phyloP scores from a whole-genome alignment of 371 early-diverging fungal species.

The Haplosporangium sp. region DNA sequence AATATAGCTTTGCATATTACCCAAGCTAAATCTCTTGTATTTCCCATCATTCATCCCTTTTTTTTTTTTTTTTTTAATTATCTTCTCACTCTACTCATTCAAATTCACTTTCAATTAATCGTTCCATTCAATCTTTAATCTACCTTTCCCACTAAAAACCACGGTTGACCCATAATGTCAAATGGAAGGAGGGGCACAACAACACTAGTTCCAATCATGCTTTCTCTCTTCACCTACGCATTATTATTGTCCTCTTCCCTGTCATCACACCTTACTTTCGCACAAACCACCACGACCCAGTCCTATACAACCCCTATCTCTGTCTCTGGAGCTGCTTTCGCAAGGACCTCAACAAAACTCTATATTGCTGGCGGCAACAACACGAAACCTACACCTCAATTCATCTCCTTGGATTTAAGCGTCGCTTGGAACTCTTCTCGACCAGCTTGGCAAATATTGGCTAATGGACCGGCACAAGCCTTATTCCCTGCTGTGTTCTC shows the following conservation, averaged over 20 bases:
- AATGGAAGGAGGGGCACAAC: background rate
- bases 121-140: background rate
- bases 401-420: slow-evolving; percentile 30
- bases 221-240: background rate
- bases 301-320: slow-evolving; percentile 1
- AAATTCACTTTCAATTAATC: too few species aligned
- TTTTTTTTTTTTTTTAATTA: too few species aligned
- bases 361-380: slow-evolving; percentile 25
- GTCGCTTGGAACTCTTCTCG: slow-evolving; percentile 19
- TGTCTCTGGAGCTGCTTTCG: slow-evolving; percentile 17
- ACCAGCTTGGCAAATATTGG: slow-evolving; percentile 26
- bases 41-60: too few species aligned
- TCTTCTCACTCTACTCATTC: too few species aligned
- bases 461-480: slow-evolving; percentile 12
- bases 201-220: background rate
- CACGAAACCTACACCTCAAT: slow-evolving; percentile 3
- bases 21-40: too few species aligned
- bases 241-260: background rate
- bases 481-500: slow-evolving; percentile 30
- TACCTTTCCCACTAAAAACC: background rate
- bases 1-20: too few species aligned
- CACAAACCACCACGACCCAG: background rate
- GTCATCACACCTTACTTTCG: background rate
- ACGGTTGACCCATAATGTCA: background rate
- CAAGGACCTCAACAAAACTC: slow-evolving; percentile 25